phyloP scores from a whole-genome alignment of 208 protist species.

The Naegleria gruberi region DNA sequence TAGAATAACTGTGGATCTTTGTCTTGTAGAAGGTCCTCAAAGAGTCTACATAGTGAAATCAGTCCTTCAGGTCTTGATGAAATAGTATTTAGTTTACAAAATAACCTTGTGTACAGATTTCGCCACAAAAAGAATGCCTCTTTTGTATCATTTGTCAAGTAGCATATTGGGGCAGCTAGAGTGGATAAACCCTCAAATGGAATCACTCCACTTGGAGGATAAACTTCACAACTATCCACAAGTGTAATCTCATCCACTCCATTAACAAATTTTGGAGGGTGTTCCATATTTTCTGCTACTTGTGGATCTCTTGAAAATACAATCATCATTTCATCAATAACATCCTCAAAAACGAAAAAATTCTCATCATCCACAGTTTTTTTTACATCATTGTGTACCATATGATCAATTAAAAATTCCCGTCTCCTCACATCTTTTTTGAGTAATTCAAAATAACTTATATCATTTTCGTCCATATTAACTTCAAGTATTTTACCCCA shows the following conservation, averaged over 20 bases:
- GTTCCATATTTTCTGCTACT: neutral
- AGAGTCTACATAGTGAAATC: constrained; percentile 35
- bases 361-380: constrained; percentile 30
- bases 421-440: constrained; percentile 20
- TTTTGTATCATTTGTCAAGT: constrained; percentile 23
- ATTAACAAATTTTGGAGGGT: constrained; percentile 2
- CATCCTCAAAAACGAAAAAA: constrained; percentile 42
- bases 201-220: constrained; percentile 36
- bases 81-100: constrained; percentile 34
- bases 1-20: constrained; percentile 35
- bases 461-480: neutral
- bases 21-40: constrained; percentile 37
- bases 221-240: neutral
- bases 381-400: constrained; percentile 33
- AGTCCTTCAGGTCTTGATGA: constrained; percentile 23
- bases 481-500: neutral
- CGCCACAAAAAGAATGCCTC: constrained; percentile 38
- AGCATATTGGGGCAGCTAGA: constrained; percentile 34
- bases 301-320: constrained; percentile 20
- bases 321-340: constrained; percentile 27
- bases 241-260: neutral
- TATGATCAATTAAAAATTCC: constrained; percentile 31
- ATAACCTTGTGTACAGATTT: constrained; percentile 30
- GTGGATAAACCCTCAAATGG: constrained; percentile 30
- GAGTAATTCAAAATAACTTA: constrained; percentile 25